Evolutionary conservation across 768 basidiomycete genomes (phyloP), one percentile per base, ranked within the genome.

Genomic region (Collybia nuda): DNA sequence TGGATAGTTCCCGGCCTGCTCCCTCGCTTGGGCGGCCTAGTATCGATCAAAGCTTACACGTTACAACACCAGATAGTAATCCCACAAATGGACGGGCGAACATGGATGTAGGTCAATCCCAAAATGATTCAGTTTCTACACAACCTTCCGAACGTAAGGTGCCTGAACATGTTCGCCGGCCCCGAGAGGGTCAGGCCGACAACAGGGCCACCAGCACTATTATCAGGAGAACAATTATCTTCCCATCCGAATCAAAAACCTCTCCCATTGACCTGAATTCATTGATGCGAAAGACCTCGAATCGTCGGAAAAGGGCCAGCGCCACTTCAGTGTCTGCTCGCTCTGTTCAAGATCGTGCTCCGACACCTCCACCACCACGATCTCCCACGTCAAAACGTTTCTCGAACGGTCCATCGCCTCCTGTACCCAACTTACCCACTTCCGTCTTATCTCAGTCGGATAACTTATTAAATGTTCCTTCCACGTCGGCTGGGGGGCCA

Each of bases 341-440:
- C 50, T 91, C 90, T 38, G 75, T 91, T 23, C 85, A 88, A 56
- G 91, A 93, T 56, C 86, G 90, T 46, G 86, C 73, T 11, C 90
- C 90, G 9, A 93, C 91, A 6, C 90, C 90, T n/a, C 91, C 90
- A 15, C 91, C 91, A 26, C 83, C 87, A 12, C 80, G 80, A 55
- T 70, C 79, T 4, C 72, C 76, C 41, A 65, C 69, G 17, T 55
- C 66, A 26, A 78, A 78, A 54, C 81, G 86, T 32, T 89, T 90
- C 69, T 87, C 88, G 18, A 73, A 69, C 51, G 84, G 86, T 57
- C 70, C 70, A 32, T 78, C 84, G 2, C 88, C 88, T 38, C 89
- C 89, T 8, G 74, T 90, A 29, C 88, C 89, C 8, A 78, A 79
- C 35, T 64, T 86, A 43, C 80, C 86, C 35, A 65, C 72, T 51